Evolutionary conservation across 805 yeast genomes (phyloP), one percentile per base, ranked within the genome.

Genomic region (Yamadazyma akitaensis): DNA sequence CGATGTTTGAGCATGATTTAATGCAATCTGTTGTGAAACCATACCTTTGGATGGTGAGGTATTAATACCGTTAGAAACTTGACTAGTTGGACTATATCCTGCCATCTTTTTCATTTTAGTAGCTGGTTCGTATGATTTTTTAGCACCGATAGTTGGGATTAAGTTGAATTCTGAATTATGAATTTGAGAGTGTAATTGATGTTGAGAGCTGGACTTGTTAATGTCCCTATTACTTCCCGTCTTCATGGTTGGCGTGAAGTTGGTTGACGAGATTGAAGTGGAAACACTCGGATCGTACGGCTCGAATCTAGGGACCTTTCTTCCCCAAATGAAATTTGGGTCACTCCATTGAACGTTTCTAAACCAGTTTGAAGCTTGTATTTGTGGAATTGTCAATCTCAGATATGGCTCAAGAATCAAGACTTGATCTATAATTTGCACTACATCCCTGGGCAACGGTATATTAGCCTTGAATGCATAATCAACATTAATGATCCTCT

Each of bases 401-500:
- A 56, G 43, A 17, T 48, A 36, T 0, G 73, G 70, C 19, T 70
- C 73, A 2, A 61, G 57, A 11, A 67, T 58, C 46, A 72, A 58
- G 2, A 67, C 54, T 12, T 46, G 48, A 33, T 70, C 75, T 13
- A 72, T 64, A 3, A 71, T 51, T 13, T 50, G 55, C 17, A 51
- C 49, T 11, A 68, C 72, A 34, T 58, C 61, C 0, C 35, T 50
- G 0, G 75, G 75, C 6, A 65, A 42, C 1, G 64, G 65, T n/a
- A 48, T 51, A 16, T 50, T 44, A 2, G 57, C 49, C 24, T 54
- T 57, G 49, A 64, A 88, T 16, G 77, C 65, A 61, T 85, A 94
- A 47, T 88, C 87, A 30, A 85, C 72, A 38, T 77, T 77, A 41
- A 91, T 88, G 58, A 94, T 94, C 59, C 87, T 85, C 60, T 90